A percentile compares a stretch with the other conserved stretches of the same genome.
Conservation (phyloP, 148 eudicot species). For the Fallopia convolvulus region DNA sequence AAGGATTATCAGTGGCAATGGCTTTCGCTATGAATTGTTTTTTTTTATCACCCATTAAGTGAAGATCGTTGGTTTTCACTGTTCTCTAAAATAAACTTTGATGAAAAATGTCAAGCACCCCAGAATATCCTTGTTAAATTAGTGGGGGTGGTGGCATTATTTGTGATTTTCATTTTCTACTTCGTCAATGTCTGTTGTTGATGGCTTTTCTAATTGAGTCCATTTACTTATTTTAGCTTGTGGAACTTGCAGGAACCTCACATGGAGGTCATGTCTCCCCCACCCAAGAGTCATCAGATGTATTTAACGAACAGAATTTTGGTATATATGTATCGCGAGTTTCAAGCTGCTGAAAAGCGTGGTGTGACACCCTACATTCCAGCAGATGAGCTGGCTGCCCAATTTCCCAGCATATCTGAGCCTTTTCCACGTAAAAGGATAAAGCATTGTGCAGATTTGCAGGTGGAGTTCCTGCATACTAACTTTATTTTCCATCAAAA, state of each 20-base stretch:
- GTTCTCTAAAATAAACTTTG: neutral
- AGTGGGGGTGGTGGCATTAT: neutral
- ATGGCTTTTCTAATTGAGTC: neutral
- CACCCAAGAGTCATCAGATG: constrained; percentile 60
- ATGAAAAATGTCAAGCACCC: neutral
- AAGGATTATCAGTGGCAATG: neutral
- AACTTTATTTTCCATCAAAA: neutral
- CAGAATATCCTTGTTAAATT: neutral
- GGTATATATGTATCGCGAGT: constrained; percentile 84
- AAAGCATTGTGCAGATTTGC: constrained; percentile 85
- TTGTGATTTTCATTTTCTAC: neutral
- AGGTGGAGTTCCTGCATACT: constrained; percentile 35
- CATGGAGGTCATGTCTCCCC: constrained; percentile 90
- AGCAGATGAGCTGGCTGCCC: constrained; percentile 72
- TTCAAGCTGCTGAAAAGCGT: constrained; percentile 71
- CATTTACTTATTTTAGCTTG: constrained; percentile 14
- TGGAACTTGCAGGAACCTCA: constrained; percentile 71
- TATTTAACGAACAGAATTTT: constrained; percentile 75
- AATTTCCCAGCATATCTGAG: constrained; percentile 67
- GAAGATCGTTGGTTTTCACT: neutral
- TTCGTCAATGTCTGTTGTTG: neutral
- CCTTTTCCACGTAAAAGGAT: constrained; percentile 71
- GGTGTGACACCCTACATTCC: constrained; percentile 66
- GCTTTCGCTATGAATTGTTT: neutral
- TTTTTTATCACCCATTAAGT: neutral